Evolutionary conservation across 257 asterid species (phyloP), one percentile per base, ranked within the genome.

Genomic region (Capsicum rhomboideum): DNA sequence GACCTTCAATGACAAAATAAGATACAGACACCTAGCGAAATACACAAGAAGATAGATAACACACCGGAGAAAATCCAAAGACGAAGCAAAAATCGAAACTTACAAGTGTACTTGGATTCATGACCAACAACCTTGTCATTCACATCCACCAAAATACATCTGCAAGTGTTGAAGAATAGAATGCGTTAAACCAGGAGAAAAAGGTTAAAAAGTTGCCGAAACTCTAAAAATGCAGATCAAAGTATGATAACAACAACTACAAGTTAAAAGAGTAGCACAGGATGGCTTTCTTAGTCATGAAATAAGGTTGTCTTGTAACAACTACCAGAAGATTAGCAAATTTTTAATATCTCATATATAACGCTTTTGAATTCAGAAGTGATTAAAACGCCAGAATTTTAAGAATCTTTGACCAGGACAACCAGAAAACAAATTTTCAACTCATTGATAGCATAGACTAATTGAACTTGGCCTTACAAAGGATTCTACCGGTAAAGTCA

Each of bases 81-180:
- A 50, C 3, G 21, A 23, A 50, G 58, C 46, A 74, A 17, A 37
- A 83, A 42, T 84, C 64, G 11, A 50, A 56, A 86, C 98, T 92
- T 90, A 95, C 99, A 95, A 21, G 94, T 96, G 91, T 96, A 96
- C 83, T 96, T 96, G 87, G 94, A 88, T 40, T 96, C 99, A 83
- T 96, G 99, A 53, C 99, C 99, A 66, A 93, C 94, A 56, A 96
- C 98, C 12, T 21, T 86, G 84, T 96, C 99, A 86, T 91, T 92
- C 90, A 87, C 97, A 83, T 94, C 98, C 79, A 96, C 99, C 97
- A 96, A 93, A 82, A 96, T 96, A 85, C 99, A 96, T 86, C 99
- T 96, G 94, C 90, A 88, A 71, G 59, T 87, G 34, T 66, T 50
- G 59, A 29, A 55, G 26, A 77, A 50, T 26, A 77, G 63, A 46